A percentile compares a stretch with the other conserved stretches of the same genome.
Conservation (phyloP, 495 filamentous ascomycete species). For the Eremomyces bilateralis region DNA sequence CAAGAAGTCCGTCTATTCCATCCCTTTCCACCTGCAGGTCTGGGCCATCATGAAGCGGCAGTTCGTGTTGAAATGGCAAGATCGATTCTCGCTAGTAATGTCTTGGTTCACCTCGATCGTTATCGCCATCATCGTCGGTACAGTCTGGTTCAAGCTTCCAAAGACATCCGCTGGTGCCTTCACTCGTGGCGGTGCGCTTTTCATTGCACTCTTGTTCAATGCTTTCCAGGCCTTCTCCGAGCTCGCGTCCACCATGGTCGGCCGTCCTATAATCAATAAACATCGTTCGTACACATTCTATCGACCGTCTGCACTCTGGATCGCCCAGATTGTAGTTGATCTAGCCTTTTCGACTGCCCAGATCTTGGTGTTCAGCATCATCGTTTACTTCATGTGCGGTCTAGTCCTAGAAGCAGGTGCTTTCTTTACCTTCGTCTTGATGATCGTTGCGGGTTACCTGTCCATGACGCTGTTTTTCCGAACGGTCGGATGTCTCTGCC, state of each 20-base stretch:
- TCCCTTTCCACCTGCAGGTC: conserved; percentile 57
- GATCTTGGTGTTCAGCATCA: conserved; percentile 49
- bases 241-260: conserved; percentile 47
- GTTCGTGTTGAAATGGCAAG: conserved; percentile 67
- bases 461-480: conserved; percentile 66
- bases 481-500: conserved; percentile 54
- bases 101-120: conserved; percentile 56
- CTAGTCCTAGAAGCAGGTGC: conserved; percentile 42
- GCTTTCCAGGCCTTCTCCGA: conserved; percentile 62
- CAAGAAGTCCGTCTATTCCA: conserved; percentile 53
- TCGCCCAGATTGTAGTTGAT: conserved; percentile 64
- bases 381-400: conserved; percentile 64
- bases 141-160: conserved; percentile 49
- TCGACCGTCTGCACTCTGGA: conserved; percentile 54
- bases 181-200: conserved; percentile 54
- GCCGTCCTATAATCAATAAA: conserved; percentile 54
- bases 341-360: conserved; percentile 42
- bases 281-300: conserved; percentile 64
- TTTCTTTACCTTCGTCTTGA: conserved; percentile 59
- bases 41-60: conserved; percentile 70
- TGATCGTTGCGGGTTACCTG: conserved; percentile 48
- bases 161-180: conserved; percentile 49
- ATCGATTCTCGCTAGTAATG: conserved; percentile 51
- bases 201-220: conserved; percentile 57
- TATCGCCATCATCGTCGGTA: conserved; percentile 59